Evolutionary conservation across 78 protist species (phyloP), one percentile per base, ranked within the genome.

Genomic region (Dictyostelium discoideum): DNA sequence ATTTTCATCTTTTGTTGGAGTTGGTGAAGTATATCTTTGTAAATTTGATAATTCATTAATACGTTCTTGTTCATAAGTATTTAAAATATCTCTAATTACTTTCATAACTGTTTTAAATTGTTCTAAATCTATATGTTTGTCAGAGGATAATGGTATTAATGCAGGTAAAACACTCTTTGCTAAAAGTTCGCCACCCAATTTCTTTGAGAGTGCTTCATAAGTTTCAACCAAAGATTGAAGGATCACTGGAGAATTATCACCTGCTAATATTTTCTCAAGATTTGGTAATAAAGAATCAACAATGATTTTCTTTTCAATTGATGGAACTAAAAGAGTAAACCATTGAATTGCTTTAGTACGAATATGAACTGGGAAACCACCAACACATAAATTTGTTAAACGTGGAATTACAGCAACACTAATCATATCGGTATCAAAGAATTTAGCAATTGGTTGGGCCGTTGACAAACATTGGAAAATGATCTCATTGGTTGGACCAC

Each of bases 401-500:
- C 95, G 24, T 48, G 95, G 95, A 13, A 90, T 82, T 1, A 90
- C 48, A 0, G 87, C 87, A 82, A 29, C 77, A 6, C 24, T 2
- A 24, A 90, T 73, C n/a, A 77, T 73, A 37, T 90, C 95, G 2
- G 84, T 32, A 73, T 90, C 95, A 37, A 90, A 82, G 50, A 40
- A 73, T 50, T 90, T 90, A 3, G 76, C 46, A 20, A 69, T 32
- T n/a, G 24, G 57, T 46, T 80, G 95, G 8, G n/a, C 69, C 18
- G 6, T 32, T 18, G 50, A 24, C 22, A 90, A 18, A 37, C 85
- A 90, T 50, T 90, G 95, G 63, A 82, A 90, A 3, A 90, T 90
- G 29, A 90, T 72, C 82, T 90, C 95, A 81, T 85, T 86, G 2
- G 95, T 90, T 46, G 95, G 95, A 29, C 95, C 95, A 82, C 95